phyloP scores from a whole-genome alignment of 441 rosid species.

The Eruca vesicaria region DNA sequence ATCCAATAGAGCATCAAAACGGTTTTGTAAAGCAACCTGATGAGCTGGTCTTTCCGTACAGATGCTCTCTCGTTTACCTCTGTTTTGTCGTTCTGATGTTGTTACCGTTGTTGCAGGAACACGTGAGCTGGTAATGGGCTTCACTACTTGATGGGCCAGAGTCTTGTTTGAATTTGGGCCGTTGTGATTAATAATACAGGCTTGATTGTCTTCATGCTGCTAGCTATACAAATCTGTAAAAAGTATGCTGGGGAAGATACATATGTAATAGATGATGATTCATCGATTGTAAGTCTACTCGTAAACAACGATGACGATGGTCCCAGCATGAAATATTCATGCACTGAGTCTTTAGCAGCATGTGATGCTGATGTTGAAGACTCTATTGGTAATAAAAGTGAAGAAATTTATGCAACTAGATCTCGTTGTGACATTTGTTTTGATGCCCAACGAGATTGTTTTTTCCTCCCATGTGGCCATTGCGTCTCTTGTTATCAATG shows the following conservation, averaged over 20 bases:
- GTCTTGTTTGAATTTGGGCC: no score
- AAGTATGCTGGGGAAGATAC: slow-evolving; percentile 32
- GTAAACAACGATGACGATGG: slow-evolving; percentile 65
- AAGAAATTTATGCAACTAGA: slow-evolving; percentile 47
- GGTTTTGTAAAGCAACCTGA: no score
- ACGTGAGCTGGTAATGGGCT: no score
- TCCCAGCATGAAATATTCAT: slow-evolving; percentile 79
- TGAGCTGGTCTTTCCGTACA: no score
- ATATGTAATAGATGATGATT: slow-evolving; percentile 22
- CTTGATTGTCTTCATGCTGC: slow-evolving; percentile 52
- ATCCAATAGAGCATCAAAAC: no score
- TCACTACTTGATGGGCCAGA: no score
- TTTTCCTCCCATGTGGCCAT: slow-evolving; percentile 94
- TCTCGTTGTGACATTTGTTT: slow-evolving; percentile 88
- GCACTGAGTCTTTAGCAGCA: slow-evolving; percentile 63
- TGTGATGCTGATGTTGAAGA: slow-evolving; percentile 64
- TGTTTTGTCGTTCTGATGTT: no score
- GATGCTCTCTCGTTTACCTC: no score
- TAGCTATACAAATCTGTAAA: slow-evolving; percentile 46
- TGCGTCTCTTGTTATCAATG: slow-evolving; percentile 80
- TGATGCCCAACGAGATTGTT: slow-evolving; percentile 85
- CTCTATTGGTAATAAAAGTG: slow-evolving; percentile 46
- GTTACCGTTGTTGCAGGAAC: no score
- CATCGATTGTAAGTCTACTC: slow-evolving; percentile 54
- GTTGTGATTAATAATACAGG: slow-evolving; percentile 36